Percentiles rank a stretch among this genome's conserved stretches.
These are phyloP conservation scores for Cubamyces sp. DNA, from an alignment of 768 basidiomycete species.

Conservation along the genomic window DNA sequence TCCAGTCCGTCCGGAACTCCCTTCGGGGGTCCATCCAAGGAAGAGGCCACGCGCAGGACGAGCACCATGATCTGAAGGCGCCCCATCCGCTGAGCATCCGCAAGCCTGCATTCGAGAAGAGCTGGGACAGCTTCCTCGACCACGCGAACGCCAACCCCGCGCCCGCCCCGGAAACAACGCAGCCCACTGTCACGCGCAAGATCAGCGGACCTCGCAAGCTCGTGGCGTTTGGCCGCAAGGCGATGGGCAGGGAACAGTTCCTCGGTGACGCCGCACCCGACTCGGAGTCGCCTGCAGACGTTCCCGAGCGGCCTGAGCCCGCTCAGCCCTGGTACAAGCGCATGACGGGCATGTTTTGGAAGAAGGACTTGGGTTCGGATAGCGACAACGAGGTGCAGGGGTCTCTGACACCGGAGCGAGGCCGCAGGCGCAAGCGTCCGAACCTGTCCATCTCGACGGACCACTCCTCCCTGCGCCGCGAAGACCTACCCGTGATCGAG, in stretches of 20 bases:
- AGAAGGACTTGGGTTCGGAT: slow-evolving; percentile 23
- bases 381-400: slow-evolving; percentile 2
- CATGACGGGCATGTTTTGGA: slow-evolving; percentile 37
- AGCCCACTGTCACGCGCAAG: slow-evolving; percentile 23
- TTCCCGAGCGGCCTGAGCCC: neutral
- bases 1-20: slow-evolving; percentile 44
- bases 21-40: slow-evolving; percentile 1
- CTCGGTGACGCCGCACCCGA: slow-evolving; percentile 31
- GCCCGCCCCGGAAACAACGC: too few species aligned
- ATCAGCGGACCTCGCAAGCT: slow-evolving; percentile 43
- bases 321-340: slow-evolving; percentile 42
- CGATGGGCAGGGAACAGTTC: slow-evolving; percentile 37
- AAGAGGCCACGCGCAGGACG: slow-evolving; percentile 4
- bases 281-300: neutral
- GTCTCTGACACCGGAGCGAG: neutral
- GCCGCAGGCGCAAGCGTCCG: slow-evolving; percentile 36
- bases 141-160: slow-evolving; percentile 31
- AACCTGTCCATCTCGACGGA: slow-evolving; percentile 50
- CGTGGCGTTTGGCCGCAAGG: slow-evolving; percentile 49
- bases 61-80: neutral
- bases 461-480: slow-evolving; percentile 38
- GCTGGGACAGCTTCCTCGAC: slow-evolving; percentile 51
- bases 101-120: slow-evolving; percentile 42
- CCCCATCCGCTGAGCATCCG: slow-evolving; percentile 28
- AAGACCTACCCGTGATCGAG: slow-evolving; percentile 38